Percentiles rank a stretch among this genome's conserved stretches.
phyloP scores from a whole-genome alignment of 1,139 yeast genomes.

The Hemisphaericaspora lyxosophila region DNA sequence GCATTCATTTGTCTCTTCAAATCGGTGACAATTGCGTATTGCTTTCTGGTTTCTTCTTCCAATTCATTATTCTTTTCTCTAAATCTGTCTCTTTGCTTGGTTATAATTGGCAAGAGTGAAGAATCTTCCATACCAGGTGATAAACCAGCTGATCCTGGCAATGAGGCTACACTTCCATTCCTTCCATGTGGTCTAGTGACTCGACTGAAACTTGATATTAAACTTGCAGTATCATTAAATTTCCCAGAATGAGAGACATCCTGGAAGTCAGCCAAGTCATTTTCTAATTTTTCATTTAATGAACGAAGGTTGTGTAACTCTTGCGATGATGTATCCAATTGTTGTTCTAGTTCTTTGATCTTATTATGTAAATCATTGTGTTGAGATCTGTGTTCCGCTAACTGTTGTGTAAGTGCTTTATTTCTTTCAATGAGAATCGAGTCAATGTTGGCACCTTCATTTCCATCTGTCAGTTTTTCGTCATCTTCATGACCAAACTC shows the following conservation, averaged over 20 bases:
- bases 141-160: constrained; percentile 20
- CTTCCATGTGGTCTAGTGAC: constrained; percentile 36
- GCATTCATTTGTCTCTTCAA: constrained; percentile 63
- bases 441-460: constrained; percentile 28
- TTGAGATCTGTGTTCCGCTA: constrained; percentile 56
- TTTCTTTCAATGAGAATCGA: constrained; percentile 57
- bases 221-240: constrained; percentile 65
- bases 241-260: constrained; percentile 29
- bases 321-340: constrained; percentile 32
- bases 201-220: constrained; percentile 60
- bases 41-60: constrained; percentile 75
- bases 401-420: constrained; percentile 58
- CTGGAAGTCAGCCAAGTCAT: constrained; percentile 60
- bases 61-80: constrained; percentile 76
- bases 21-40: constrained; percentile 52
- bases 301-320: constrained; percentile 37
- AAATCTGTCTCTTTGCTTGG: constrained; percentile 93
- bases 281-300: constrained; percentile 64
- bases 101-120: constrained; percentile 75
- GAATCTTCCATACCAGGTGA: constrained; percentile 33
- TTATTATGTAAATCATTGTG: constrained; percentile 41
- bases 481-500: constrained; percentile 60
- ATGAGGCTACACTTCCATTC: constrained; percentile 40
- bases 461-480: constrained; percentile 18
- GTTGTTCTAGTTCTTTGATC: constrained; percentile 40